phyloP scores from a whole-genome alignment of 1,284 basidiomycete species.

The Ganoderma multipileum region DNA sequence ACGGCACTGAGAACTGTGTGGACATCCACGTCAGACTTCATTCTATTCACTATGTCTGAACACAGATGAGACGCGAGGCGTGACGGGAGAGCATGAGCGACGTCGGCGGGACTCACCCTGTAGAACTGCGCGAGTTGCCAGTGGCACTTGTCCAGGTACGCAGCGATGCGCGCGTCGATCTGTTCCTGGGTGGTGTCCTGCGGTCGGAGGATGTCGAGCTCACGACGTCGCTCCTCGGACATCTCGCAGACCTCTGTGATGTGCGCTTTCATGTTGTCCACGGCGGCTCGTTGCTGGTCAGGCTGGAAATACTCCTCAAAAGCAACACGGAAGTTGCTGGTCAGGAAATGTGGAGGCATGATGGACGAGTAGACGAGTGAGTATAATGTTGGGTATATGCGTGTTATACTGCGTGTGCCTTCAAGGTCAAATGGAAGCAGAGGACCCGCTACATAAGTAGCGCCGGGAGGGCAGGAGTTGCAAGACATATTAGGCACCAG shows the following conservation, averaged over 20 bases:
- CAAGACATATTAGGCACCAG: too few species aligned
- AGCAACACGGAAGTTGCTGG: slow-evolving; percentile 33
- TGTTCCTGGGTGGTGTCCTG: slow-evolving; percentile 31
- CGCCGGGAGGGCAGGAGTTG: too few species aligned
- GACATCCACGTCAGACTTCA: slow-evolving; percentile 20
- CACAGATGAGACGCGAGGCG: slow-evolving; percentile 15
- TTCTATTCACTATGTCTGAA: slow-evolving; percentile 7
- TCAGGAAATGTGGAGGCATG: slow-evolving; percentile 32
- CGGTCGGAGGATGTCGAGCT: slow-evolving; percentile 31
- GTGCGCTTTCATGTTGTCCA: slow-evolving; percentile 31
- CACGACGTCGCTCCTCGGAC: slow-evolving; percentile 32
- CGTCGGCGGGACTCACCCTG: slow-evolving; percentile 24
- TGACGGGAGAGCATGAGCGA: background rate
- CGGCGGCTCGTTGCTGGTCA: slow-evolving; percentile 30
- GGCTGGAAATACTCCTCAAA: slow-evolving; percentile 33
- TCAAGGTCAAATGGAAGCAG: background rate
- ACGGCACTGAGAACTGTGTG: slow-evolving; percentile 31
- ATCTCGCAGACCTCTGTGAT: slow-evolving; percentile 34
- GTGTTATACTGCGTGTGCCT: background rate
- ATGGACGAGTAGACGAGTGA: background rate
- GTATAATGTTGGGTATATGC: background rate
- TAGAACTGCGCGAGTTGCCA: slow-evolving; percentile 37
- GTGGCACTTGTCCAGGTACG: slow-evolving; percentile 36
- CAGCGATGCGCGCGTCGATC: slow-evolving; percentile 28
- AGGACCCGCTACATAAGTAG: background rate